Evolutionary conservation across 805 yeast genomes (phyloP).

Genomic region (Saccharomyces mikatae): DNA sequence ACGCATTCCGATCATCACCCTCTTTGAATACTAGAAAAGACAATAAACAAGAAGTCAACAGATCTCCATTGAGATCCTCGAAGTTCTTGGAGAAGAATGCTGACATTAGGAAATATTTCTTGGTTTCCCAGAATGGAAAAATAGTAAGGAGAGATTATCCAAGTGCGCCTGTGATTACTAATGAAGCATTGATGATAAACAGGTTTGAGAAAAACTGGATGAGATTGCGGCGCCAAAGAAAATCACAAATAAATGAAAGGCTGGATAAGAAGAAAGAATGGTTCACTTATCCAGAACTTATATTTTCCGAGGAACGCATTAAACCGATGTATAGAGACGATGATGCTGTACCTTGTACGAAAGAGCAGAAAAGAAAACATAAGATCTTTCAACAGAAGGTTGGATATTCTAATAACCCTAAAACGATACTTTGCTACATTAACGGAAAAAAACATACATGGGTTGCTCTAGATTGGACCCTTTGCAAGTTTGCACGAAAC

Average conservation of each 20-base stretch:
- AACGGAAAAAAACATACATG: conserved; percentile 72
- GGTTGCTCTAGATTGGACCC: conserved; percentile 71
- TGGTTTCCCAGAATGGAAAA: conserved; percentile 25
- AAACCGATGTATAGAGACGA: conserved; percentile 5
- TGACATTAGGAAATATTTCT: conserved; percentile 11
- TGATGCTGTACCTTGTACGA: conserved; percentile 21
- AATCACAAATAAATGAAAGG: conserved; percentile 13
- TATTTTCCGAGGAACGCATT: conserved; percentile 8
- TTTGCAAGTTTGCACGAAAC: conserved; percentile 45
- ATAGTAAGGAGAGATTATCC: conserved; percentile 31
- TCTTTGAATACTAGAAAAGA: neutral
- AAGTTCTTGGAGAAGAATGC: neutral
- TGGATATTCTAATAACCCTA: conserved; percentile 25
- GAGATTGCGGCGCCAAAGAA: conserved; percentile 16
- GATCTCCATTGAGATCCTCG: neutral
- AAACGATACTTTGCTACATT: conserved; percentile 56
- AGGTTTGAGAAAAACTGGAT: conserved; percentile 19
- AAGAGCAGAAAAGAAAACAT: conserved; percentile 18
- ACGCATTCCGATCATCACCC: conserved; percentile 4
- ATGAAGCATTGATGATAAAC: conserved; percentile 26
- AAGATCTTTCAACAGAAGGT: conserved; percentile 15
- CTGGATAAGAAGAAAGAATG: conserved; percentile 10
- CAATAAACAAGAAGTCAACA: neutral
- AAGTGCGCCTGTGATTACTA: conserved; percentile 26
- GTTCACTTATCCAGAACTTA: conserved; percentile 18